phyloP scores from a whole-genome alignment of 345 rosid genomes.

The Citrus australasica region DNA sequence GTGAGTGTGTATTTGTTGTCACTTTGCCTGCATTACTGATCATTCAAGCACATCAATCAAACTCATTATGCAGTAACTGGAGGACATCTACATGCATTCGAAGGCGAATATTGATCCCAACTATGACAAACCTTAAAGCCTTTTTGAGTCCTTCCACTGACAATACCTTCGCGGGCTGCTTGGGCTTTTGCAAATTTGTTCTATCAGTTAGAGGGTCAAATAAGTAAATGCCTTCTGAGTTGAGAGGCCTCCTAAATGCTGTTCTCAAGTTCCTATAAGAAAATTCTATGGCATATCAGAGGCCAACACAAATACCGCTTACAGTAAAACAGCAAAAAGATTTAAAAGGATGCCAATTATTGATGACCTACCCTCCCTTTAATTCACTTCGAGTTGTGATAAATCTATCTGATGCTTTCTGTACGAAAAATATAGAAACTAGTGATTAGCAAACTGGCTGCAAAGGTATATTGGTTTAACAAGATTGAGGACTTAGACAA shows the following conservation, averaged over 20 bases:
- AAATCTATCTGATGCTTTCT: slow-evolving; percentile 74
- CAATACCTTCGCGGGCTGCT: slow-evolving; percentile 53
- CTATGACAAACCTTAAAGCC: slow-evolving; percentile 59
- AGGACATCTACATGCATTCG: slow-evolving; percentile 8
- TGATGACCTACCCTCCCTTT: slow-evolving; percentile 80
- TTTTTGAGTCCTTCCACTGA: slow-evolving; percentile 78
- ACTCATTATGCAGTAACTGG: background rate
- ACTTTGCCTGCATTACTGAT: slow-evolving; percentile 82
- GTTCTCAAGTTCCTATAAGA: slow-evolving; percentile 59
- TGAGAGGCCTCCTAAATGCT: slow-evolving; percentile 49
- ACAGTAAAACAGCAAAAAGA: background rate
- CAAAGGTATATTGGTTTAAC: slow-evolving; percentile 15
- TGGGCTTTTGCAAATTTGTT: slow-evolving; percentile 38
- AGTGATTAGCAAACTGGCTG: background rate
- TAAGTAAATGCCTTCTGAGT: slow-evolving; percentile 60
- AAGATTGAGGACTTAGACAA: slow-evolving; percentile 12
- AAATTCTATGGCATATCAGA: slow-evolving; percentile 4
- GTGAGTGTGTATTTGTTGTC: slow-evolving; percentile 78
- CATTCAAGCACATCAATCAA: slow-evolving; percentile 14
- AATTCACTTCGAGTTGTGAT: slow-evolving; percentile 61
- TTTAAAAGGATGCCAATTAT: slow-evolving; percentile 7
- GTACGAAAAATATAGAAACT: slow-evolving; percentile 9
- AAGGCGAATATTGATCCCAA: background rate
- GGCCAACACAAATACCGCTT: background rate
- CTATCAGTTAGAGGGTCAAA: slow-evolving; percentile 55